These are phyloP conservation scores for bread wheat (Triticum aestivum) DNA, from an alignment of 176 grass and related monocot genomes.

Conservation along the genomic window IWGSC_CS_RefSeq_v2.1 NC_057799.1:200307928-200308427, in stretches of 20 bases:
- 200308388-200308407: not conserved
- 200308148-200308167: not conserved
- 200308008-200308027: not conserved
- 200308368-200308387: not conserved
- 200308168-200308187: not conserved
- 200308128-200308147: conserved; percentile 1
- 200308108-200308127: not conserved
- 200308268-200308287: not conserved
- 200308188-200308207: not conserved
- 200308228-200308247: not conserved
- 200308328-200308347: not conserved
- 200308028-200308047: not conserved
- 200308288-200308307: not conserved
- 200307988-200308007: not conserved
- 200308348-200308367: conserved; percentile 10
- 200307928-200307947: not conserved
- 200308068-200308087: not conserved
- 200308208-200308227: not conserved
- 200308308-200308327: not conserved
- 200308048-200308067: not conserved
- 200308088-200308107: not conserved
- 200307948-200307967: not conserved
- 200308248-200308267: not conserved
- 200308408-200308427: conserved; percentile 1
- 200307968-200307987: conserved; percentile 2